Base-by-base conservation (phyloP, 352 stramenopile species). In the Phytophthora hibernalis region DNA sequence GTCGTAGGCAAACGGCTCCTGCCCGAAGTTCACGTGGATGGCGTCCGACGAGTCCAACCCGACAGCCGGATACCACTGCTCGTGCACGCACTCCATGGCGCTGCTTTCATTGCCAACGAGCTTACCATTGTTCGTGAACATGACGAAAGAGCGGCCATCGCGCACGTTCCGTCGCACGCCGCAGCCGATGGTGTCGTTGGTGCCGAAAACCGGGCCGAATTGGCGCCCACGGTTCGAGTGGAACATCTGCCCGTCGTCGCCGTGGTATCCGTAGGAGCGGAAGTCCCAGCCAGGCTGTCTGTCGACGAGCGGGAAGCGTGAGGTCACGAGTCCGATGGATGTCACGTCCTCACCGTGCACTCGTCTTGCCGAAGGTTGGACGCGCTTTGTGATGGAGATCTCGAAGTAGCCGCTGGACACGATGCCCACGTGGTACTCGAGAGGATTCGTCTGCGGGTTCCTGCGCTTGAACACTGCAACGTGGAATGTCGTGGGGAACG, bases 231-330 rank as follows among this genome's bases (percentile, higher is more conserved):
- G 48, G 49, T 77, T 77, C 13, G 65, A 74, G 55, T 87, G 71
- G 62, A 90, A 94, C 26, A 87, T 78, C 30, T 86, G 63, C 0
- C 86, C 86, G 54, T 94, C 84, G 53, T 94, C 86, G 20, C 86
- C 85, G 51, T 94, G 86, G 59, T 93, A 94, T 21, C 86, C 86
- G 53, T 85, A 86, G 15, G 86, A 94, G 3, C 76, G 21, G 16
- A 61, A 57, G 28, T 88, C 82, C 86, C 86, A 94, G 0, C 86
- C 86, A 12, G 86, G 86, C 33, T 93, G 84, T 47, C 79, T 75
- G 21, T 77, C 78, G 2, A 93, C 61, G 9, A 94, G 69, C 7
- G 64, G 66, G 60, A 94, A 94, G 26, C 63, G 45, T 1, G 61
- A 69, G 3, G 70, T 84, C 15, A 77, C 80, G 12, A 94, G 50